These are phyloP conservation scores for Groenewaldozyma sp. DNA, from an alignment of 1,139 yeast genomes.

Conservation along the genomic window DNA sequence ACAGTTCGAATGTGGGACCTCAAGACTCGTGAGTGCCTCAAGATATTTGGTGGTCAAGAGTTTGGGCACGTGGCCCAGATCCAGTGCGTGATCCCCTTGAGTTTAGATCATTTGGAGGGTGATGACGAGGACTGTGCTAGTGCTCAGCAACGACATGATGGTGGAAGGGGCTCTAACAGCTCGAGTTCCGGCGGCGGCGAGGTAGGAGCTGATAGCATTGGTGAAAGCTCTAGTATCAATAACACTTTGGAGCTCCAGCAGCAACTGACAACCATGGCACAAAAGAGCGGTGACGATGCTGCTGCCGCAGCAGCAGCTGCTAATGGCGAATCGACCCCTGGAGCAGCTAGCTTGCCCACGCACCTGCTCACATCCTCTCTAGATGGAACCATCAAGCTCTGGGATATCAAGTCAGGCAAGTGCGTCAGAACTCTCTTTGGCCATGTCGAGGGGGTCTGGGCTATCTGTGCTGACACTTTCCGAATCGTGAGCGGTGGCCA, in stretches of 20 bases:
- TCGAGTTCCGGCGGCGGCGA: too few relatives aligned
- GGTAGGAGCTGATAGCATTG: too few relatives aligned
- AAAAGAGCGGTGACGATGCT: constrained; percentile 1
- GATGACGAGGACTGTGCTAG: constrained; percentile 20
- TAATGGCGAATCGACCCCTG: not conserved
- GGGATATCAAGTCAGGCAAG: constrained; percentile 82
- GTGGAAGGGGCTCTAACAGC: constrained; percentile 18
- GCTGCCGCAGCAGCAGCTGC: constrained; percentile 1
- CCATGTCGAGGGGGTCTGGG: constrained; percentile 97
- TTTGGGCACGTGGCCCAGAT: constrained; percentile 59
- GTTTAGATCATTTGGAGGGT: constrained; percentile 38
- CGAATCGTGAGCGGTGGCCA: constrained; percentile 91
- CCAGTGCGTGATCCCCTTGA: constrained; percentile 79
- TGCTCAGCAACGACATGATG: constrained; percentile 8
- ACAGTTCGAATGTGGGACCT: constrained; percentile 95
- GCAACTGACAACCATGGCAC: constrained; percentile 13
- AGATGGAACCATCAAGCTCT: constrained; percentile 86
- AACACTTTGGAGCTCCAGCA: constrained; percentile 14
- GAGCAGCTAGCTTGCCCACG: constrained; percentile 31
- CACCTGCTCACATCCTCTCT: constrained; percentile 80
- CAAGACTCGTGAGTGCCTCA: constrained; percentile 64
- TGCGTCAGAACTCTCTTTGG: constrained; percentile 93
- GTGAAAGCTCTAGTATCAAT: too few relatives aligned
- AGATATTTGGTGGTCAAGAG: constrained; percentile 57
- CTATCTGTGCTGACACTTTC: constrained; percentile 89